Conservation (phyloP, 352 stramenopile species). For the Pythium biforme region DNA sequence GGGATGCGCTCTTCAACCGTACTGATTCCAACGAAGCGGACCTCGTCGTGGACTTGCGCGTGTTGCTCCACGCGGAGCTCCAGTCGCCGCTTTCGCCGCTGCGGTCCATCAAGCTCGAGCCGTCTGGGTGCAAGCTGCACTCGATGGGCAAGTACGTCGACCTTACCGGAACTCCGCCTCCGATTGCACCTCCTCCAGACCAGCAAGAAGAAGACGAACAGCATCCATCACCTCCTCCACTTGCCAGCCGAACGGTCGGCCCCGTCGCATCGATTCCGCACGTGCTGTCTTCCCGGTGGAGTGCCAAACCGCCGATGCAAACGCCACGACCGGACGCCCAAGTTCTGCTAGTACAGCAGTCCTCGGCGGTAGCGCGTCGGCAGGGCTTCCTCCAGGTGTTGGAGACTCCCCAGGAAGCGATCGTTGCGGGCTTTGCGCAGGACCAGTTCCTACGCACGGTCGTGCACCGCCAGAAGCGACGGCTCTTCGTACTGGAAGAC, state of each 20-base stretch:
- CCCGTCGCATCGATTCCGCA: background rate
- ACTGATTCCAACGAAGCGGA: conserved; percentile 7
- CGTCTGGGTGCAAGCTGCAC: conserved; percentile 34
- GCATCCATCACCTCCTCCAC: background rate
- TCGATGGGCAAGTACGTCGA: conserved; percentile 34
- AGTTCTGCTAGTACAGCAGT: too few relatives aligned
- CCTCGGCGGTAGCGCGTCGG: background rate
- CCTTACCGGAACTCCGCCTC: background rate
- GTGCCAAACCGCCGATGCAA: background rate
- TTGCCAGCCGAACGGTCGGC: background rate
- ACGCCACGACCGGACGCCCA: background rate
- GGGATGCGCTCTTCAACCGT: background rate
- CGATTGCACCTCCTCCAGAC: background rate
- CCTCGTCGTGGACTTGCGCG: conserved; percentile 22
- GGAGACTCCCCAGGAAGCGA: background rate
- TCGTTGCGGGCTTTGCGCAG: conserved; percentile 6
- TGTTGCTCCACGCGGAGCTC: conserved; percentile 11
- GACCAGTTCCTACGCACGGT: conserved; percentile 17
- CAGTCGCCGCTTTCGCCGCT: conserved; percentile 38
- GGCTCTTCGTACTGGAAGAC: conserved; percentile 14
- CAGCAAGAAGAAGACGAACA: background rate
- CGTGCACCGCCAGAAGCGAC: conserved; percentile 14
- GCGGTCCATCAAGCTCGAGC: conserved; percentile 43
- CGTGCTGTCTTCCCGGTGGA: conserved; percentile 3
- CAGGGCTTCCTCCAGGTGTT: conserved; percentile 21